Evolutionary conservation across 768 basidiomycete genomes (phyloP).

Genomic region (Lyophyllum shimeji): DNA sequence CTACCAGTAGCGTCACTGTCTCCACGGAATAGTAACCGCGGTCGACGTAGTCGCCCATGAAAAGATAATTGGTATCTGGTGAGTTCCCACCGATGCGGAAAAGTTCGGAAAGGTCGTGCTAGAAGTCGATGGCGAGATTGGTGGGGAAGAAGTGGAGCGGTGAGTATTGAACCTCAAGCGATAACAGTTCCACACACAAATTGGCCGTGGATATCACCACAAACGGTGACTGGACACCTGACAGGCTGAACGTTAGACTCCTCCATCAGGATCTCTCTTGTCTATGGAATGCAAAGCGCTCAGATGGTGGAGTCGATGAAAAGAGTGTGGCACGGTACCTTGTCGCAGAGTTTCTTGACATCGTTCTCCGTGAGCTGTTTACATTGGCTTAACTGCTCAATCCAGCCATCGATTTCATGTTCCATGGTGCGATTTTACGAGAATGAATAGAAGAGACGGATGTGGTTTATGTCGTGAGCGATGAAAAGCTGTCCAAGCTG

Average conservation of each 20-base stretch:
- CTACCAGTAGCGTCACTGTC: constrained; percentile 95
- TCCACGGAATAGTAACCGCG: constrained; percentile 99
- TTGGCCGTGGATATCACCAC: constrained; percentile 99
- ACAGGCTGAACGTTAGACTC: constrained; percentile 99
- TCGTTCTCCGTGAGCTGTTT: constrained; percentile 95
- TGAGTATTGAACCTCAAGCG: constrained; percentile 9
- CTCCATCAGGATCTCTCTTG: constrained; percentile 97
- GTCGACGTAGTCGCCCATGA: constrained; percentile 99
- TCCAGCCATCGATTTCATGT: constrained; percentile 94
- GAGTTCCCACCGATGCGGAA: constrained; percentile 99
- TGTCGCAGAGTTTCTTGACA: constrained; percentile 98
- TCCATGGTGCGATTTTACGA: constrained; percentile 43
- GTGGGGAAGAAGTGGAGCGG: constrained; percentile 6
- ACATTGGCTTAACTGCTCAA: constrained; percentile 94
- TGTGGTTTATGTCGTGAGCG: constrained; percentile 31
- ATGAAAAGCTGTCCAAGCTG: constrained; percentile 33
- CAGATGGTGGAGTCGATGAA: constrained; percentile 20
- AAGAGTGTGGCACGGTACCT: constrained; percentile 50
- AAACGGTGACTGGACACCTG: constrained; percentile 97
- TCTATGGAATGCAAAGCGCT: constrained; percentile 47
- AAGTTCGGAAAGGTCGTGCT: constrained; percentile 99
- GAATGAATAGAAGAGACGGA: constrained; percentile 23
- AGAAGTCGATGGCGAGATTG: constrained; percentile 22
- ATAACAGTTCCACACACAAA: constrained; percentile 71
- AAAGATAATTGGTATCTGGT: constrained; percentile 99